phyloP scores from a whole-genome alignment of 2,329 filamentous ascomycete genomes.

The Alternaria postmessia region DNA sequence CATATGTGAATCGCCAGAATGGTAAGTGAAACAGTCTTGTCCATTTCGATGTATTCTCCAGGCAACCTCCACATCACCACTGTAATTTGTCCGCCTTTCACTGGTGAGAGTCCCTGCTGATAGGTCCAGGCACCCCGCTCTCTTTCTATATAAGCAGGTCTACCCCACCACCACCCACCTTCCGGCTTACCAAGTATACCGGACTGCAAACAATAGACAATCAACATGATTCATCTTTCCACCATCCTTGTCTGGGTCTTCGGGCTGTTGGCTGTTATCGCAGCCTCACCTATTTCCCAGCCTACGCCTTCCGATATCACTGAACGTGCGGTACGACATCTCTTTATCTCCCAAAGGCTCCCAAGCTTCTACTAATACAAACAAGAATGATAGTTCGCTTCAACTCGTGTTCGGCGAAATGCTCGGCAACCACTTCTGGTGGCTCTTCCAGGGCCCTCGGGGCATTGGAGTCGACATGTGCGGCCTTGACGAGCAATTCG shows the following conservation, averaged over 20 bases:
- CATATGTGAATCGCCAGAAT: background rate
- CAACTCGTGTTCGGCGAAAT: background rate
- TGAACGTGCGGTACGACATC: background rate
- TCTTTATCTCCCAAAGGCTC: background rate
- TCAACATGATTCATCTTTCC: background rate
- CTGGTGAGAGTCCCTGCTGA: background rate
- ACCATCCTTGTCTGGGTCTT: background rate
- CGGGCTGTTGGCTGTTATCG: background rate
- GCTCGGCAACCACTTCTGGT: background rate
- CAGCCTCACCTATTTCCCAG: background rate
- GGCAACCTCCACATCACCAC: background rate
- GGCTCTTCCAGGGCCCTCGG: background rate
- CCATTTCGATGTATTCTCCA: background rate
- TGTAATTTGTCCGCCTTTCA: background rate
- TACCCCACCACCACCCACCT: background rate
- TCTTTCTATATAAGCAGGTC: background rate
- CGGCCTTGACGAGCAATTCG: background rate
- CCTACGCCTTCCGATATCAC: background rate
- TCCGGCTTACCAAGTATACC: background rate
- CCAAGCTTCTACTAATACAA: background rate
- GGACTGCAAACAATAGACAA: background rate
- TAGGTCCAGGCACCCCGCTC: background rate
- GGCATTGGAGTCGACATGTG: background rate
- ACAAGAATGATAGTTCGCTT: background rate
- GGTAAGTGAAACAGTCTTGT: background rate